Evolutionary conservation across 208 protist species (phyloP), one percentile per base, ranked within the genome.

Genomic region (Leishmania martiniquensis): DNA sequence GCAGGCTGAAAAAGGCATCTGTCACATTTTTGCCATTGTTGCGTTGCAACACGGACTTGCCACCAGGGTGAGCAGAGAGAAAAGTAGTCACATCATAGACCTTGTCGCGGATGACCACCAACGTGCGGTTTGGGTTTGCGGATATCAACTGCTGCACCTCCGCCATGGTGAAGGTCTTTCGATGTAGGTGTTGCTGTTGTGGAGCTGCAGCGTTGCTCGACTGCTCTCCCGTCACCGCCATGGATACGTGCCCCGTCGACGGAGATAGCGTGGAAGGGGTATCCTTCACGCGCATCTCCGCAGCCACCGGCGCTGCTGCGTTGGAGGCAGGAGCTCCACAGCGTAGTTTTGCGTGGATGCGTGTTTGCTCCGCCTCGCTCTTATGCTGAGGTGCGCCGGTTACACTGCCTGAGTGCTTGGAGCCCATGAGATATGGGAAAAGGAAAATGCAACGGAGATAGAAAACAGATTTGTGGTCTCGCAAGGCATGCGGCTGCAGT

Each of bases 71-170:
- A 34, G 78, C 39, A 55, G 91, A 60, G 15, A 91, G 82, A 73
- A 96, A 98, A 42, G 79, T 68, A 4, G 90, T 95, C 39, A 98
- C 81, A 68, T 97, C 87, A 75, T 97, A 97, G 4, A 98, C 94
- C 57, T 94, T 92, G 71, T 88, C 86, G 49, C 94, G 68, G 5
- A 97, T 90, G 32, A 96, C 54, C 17, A 87, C 76, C 29, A 87
- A 44, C 25, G 75, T 47, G n/a, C 75, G 84, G 15, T 79, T 75
- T 34, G 80, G 79, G 39, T 87, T 73, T n/a, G 65, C 59, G 42
- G 80, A 62, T 49, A 84, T 60, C 12, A 80, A 47, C 32, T 54
- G 42, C 44, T 84, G 57, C 49, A 84, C 73, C 25, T 80, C 80
- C 1, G 22, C 47, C 44, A 72, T 65, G 17, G 74, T 84, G 62